These are phyloP conservation scores for Tetrahymena elliotti DNA, from an alignment of 73 alveolate genomes.

Conservation along the genomic window DNA sequence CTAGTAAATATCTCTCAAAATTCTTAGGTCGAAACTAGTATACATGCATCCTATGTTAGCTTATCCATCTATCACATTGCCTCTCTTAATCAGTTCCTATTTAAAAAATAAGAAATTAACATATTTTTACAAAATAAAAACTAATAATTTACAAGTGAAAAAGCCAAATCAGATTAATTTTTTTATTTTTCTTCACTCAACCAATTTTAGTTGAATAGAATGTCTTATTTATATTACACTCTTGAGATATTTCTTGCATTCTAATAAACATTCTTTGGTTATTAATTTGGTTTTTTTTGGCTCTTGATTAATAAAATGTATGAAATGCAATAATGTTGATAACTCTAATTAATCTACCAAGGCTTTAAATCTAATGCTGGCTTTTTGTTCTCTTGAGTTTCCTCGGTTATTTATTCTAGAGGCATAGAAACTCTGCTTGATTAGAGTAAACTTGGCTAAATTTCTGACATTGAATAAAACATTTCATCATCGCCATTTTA, in stretches of 20 bases:
- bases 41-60: neutral
- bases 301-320: neutral
- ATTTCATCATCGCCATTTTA: neutral
- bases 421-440: neutral
- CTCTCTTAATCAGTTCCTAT: neutral
- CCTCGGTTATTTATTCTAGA: neutral
- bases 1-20: neutral
- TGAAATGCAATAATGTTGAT: neutral
- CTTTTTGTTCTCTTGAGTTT: neutral
- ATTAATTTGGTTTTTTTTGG: neutral
- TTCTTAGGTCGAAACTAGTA: neutral
- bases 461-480: neutral
- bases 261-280: neutral
- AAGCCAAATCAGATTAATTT: neutral
- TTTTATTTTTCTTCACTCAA: neutral
- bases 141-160: neutral
- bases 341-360: neutral
- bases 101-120: neutral
- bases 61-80: neutral
- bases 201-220: neutral
- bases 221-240: neutral
- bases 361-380: neutral
- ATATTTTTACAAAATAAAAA: neutral
- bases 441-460: neutral
- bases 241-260: neutral